Evolutionary conservation across 1,139 yeast genomes (phyloP), one percentile per base, ranked within the genome.

Genomic region (Hansenula lynferdii): DNA sequence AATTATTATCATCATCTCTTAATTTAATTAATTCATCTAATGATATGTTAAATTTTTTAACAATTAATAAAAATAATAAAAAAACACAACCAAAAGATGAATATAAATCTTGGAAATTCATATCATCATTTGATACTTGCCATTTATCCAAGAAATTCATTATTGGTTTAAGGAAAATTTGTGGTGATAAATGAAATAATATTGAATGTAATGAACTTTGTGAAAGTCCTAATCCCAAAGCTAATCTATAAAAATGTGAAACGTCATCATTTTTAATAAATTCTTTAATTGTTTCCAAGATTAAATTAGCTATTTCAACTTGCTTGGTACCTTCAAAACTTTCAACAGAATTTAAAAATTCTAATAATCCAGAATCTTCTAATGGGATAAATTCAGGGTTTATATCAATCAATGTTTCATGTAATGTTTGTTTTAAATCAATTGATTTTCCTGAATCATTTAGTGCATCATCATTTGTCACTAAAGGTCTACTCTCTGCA

Each of bases 91-190:
- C 90, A 56, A 81, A 77, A 39, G 81, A 79, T 1, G 85, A 67
- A 53, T 79, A 84, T n/a, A 68, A 58, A 26, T 84, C 92, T 54
- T 82, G 92, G 49, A 76, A 75, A 50, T 79, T 77, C 37, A 73
- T 69, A 37, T 72, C 78, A 34, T 73, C 80, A 17, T 69, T 72
- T 29, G 47, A 50, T 2, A 38, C 32, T 21, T 46, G 46, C 62
- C 66, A 58, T n/a, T 49, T 42, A 40, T 68, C 70, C 19, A 67
- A 48, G 30, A 54, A 53, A 18, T 48, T 51, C 38, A 63, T 54
- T 26, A 69, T 42, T 17, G 69, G 65, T 15, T 45, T 42, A 19
- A 57, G 32, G 16, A 57, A 21, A 5, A 44, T 37, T 14, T 32
- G 8, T n/a, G 61, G 61, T 6, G 56, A 48, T 1, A 48, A 19